Percentiles rank a stretch among this genome's conserved stretches.
Evolutionary conservation across 768 basidiomycete genomes (phyloP).

Genomic region (Paxillus rubicundulus): DNA sequence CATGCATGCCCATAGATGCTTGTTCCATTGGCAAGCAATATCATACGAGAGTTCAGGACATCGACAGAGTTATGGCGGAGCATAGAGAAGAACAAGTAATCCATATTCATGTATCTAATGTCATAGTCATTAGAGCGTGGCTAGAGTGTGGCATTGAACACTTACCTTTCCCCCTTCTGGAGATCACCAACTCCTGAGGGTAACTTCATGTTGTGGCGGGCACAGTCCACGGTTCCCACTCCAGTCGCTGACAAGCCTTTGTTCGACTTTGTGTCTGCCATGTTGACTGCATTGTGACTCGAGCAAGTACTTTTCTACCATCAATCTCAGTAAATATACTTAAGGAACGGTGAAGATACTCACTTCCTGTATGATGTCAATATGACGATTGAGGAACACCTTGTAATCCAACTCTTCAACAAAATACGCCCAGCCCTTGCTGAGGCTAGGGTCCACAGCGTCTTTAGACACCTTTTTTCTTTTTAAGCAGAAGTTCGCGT

Average conservation of each 20-base stretch:
- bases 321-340: too few species aligned
- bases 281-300: slow-evolving; percentile 7
- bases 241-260: slow-evolving; percentile 7
- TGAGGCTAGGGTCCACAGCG: slow-evolving; percentile 18
- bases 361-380: too few species aligned
- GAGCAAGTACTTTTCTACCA: slow-evolving; percentile 15
- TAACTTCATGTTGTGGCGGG: slow-evolving; percentile 9
- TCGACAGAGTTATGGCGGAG: neutral
- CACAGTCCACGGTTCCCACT: slow-evolving; percentile 13
- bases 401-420: slow-evolving; percentile 21
- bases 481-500: slow-evolving; percentile 35
- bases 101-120: slow-evolving; percentile 17
- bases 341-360: too few species aligned
- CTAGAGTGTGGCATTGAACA: neutral
- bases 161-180: slow-evolving; percentile 17
- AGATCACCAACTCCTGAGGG: slow-evolving; percentile 14
- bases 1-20: slow-evolving; percentile 1
- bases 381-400: slow-evolving; percentile 9
- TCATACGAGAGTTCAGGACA: slow-evolving; percentile 10
- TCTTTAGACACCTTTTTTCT: slow-evolving; percentile 15
- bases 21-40: slow-evolving; percentile 13
- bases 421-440: slow-evolving; percentile 25
- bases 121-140: neutral
- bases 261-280: neutral
- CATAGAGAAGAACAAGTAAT: slow-evolving; percentile 8